A percentile compares a stretch with the other conserved stretches of the same genome.
Evolutionary conservation across 441 rosid genomes (phyloP).

Genomic region (Gossypium gossypioides): DNA sequence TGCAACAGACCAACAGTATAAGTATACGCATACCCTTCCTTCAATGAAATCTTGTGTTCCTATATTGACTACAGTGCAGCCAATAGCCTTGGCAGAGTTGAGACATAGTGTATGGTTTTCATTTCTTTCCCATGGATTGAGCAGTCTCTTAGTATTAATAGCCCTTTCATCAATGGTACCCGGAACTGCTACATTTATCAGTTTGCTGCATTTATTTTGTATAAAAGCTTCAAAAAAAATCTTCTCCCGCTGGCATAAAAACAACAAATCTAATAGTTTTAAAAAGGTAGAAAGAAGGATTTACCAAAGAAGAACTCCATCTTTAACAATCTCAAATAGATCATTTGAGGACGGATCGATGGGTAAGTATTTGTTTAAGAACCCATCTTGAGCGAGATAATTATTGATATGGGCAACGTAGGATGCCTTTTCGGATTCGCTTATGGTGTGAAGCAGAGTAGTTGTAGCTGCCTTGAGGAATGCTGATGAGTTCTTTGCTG

Average conservation of each 20-base stretch:
- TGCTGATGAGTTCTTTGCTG: slow-evolving; percentile 64
- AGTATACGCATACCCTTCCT: slow-evolving; percentile 65
- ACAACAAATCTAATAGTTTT: not conserved
- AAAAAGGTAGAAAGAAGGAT: not conserved
- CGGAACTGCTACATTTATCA: slow-evolving; percentile 93
- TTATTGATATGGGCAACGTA: slow-evolving; percentile 87
- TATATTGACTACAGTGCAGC: slow-evolving; percentile 90
- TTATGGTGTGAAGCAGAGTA: slow-evolving; percentile 77
- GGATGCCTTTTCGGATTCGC: slow-evolving; percentile 80
- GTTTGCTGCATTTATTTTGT: slow-evolving; percentile 54
- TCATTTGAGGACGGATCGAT: slow-evolving; percentile 73
- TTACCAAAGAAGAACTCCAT: slow-evolving; percentile 93
- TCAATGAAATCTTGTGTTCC: slow-evolving; percentile 87
- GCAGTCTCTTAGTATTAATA: slow-evolving; percentile 79
- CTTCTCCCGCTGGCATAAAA: too few species aligned
- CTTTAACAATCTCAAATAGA: slow-evolving; percentile 79
- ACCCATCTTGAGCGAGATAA: slow-evolving; percentile 67
- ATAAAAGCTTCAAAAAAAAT: slow-evolving; percentile 8
- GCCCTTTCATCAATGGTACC: slow-evolving; percentile 96
- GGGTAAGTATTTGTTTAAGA: slow-evolving; percentile 63
- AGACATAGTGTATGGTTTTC: slow-evolving; percentile 92
- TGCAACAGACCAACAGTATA: not conserved
- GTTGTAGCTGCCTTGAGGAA: slow-evolving; percentile 92
- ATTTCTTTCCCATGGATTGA: slow-evolving; percentile 97
- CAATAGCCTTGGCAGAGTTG: slow-evolving; percentile 95